Evolutionary conservation across 2,329 filamentous ascomycete genomes (phyloP).

Genomic region (Amphichorda felina): DNA sequence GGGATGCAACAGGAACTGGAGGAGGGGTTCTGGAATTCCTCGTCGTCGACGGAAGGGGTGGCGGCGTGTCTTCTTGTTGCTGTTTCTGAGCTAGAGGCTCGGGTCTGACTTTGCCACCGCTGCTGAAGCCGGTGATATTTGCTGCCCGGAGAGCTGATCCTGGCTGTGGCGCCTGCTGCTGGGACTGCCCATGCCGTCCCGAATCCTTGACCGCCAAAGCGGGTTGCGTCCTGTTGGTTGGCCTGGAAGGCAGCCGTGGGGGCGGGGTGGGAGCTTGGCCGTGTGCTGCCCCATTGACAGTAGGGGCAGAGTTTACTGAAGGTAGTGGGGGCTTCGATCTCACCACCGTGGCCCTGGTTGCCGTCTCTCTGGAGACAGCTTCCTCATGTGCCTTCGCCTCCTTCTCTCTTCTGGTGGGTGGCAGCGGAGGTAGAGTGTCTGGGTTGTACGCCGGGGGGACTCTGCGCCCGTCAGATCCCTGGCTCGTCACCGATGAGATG

Average conservation of each 20-base stretch:
- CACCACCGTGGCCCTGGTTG: not conserved
- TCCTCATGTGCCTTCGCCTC: conserved; percentile 32
- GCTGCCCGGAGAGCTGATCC: conserved; percentile 1
- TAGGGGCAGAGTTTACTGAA: not conserved
- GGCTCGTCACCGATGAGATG: conserved; percentile 34
- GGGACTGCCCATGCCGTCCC: not conserved
- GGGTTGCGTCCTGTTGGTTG: conserved; percentile 10
- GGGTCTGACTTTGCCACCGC: conserved; percentile 5
- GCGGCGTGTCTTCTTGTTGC: conserved; percentile 19
- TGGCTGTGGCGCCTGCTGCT: not conserved
- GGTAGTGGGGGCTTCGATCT: conserved; percentile 3
- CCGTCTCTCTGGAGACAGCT: conserved; percentile 9
- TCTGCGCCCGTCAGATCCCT: conserved; percentile 29
- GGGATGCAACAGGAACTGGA: conserved; percentile 37
- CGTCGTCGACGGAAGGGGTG: conserved; percentile 29
- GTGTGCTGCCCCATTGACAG: conserved; percentile 5
- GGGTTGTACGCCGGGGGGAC: conserved; percentile 45
- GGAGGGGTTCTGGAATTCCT: conserved; percentile 28
- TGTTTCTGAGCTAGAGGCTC: not conserved
- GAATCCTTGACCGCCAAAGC: not conserved
- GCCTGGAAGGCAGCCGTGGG: conserved; percentile 38
- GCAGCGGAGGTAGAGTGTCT: conserved; percentile 44
- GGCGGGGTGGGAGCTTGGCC: conserved; percentile 29
- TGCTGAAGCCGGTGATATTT: conserved; percentile 11
- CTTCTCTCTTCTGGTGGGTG: conserved; percentile 39